Percentiles rank a stretch among this genome's conserved stretches.
These are phyloP conservation scores for Zoysia japonica DNA, from an alignment of 176 grass and related monocot species.

Conservation along the genomic window DNA sequence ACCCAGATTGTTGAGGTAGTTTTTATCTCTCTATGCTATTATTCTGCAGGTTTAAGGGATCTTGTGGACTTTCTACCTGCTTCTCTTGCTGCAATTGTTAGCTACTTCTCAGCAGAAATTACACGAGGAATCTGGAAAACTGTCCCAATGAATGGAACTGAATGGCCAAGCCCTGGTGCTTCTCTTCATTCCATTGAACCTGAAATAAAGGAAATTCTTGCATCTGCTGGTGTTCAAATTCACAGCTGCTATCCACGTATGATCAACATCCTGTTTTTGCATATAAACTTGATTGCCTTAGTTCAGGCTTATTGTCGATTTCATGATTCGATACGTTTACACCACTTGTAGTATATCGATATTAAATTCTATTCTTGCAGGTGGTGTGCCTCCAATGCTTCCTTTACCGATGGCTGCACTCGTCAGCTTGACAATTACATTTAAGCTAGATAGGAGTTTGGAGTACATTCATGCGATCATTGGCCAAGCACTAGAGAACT, in stretches of 20 bases:
- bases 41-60: constrained; percentile 82
- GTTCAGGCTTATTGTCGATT: constrained; percentile 5
- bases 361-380: constrained; percentile 45
- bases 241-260: constrained; percentile 92
- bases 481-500: constrained; percentile 91
- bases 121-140: constrained; percentile 98
- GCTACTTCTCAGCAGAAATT: constrained; percentile 98
- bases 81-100: constrained; percentile 88
- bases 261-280: constrained; percentile 26
- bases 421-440: constrained; percentile 94
- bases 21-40: constrained; percentile 22
- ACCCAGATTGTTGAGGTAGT: constrained; percentile 3
- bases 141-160: constrained; percentile 94
- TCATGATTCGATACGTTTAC: background rate
- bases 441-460: constrained; percentile 84
- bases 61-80: constrained; percentile 94
- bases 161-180: constrained; percentile 87
- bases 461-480: constrained; percentile 72
- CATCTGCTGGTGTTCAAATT: constrained; percentile 87
- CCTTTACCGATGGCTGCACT: constrained; percentile 97
- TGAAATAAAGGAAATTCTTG: constrained; percentile 94
- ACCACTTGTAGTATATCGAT: constrained; percentile 20
- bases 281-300: constrained; percentile 20
- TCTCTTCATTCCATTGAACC: constrained; percentile 84
- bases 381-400: constrained; percentile 88